These are phyloP conservation scores for Albifimbria verrucaria DNA, from an alignment of 2,329 filamentous ascomycete genomes.

Conservation along the genomic window DNA sequence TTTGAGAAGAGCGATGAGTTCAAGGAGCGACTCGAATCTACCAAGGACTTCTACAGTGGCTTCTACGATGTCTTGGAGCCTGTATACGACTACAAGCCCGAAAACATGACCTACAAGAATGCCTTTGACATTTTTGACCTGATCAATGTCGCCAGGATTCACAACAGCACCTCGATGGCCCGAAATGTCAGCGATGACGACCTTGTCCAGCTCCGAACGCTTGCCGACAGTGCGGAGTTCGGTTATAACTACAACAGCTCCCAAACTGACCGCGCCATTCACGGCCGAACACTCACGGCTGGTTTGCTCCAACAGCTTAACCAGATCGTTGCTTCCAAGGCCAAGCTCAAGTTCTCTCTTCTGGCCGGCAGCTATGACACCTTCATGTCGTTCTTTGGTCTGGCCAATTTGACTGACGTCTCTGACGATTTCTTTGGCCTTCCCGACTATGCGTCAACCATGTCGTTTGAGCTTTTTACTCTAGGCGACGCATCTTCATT, in stretches of 20 bases:
- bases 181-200: slow-evolving; percentile 28
- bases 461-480: slow-evolving; percentile 31
- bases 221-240: slow-evolving; percentile 30
- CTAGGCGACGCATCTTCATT: slow-evolving; percentile 18
- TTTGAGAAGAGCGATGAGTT: slow-evolving; percentile 25
- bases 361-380: slow-evolving; percentile 32
- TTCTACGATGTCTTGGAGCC: slow-evolving; percentile 25
- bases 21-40: slow-evolving; percentile 19
- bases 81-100: slow-evolving; percentile 26
- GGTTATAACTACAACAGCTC: slow-evolving; percentile 27
- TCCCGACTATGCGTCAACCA: slow-evolving; percentile 32
- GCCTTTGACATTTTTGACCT: slow-evolving; percentile 34
- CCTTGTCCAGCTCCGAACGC: slow-evolving; percentile 26
- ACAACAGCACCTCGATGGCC: slow-evolving; percentile 24
- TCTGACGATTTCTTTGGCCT: slow-evolving; percentile 27
- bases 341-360: slow-evolving; percentile 30
- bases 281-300: slow-evolving; percentile 26
- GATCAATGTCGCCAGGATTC: slow-evolving; percentile 31
- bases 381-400: slow-evolving; percentile 32
- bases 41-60: slow-evolving; percentile 25
- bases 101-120: slow-evolving; percentile 30
- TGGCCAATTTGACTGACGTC: slow-evolving; percentile 20
- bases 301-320: slow-evolving; percentile 27
- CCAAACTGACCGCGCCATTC: slow-evolving; percentile 24
- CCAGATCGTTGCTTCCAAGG: slow-evolving; percentile 23